Percentiles rank a stretch among this genome's conserved stretches.
These are phyloP conservation scores for Trametes maxima DNA, from an alignment of 768 basidiomycete genomes.

Conservation along the genomic window DNA sequence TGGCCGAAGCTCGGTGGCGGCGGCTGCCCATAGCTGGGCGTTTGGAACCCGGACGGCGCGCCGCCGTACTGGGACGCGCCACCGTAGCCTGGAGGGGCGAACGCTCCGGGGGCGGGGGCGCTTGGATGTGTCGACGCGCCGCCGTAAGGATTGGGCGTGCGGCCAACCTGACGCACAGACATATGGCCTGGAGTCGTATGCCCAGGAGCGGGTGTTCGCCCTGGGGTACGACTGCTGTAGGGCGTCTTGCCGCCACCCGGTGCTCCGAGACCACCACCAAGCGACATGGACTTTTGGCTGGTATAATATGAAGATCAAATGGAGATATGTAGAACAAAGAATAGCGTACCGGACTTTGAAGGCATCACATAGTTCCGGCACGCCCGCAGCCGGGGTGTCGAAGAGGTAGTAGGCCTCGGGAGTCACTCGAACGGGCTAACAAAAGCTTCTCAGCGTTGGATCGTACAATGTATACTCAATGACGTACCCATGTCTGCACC, in stretches of 20 bases:
- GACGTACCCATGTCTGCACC: slow-evolving; percentile 88
- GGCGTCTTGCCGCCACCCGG: slow-evolving; percentile 79
- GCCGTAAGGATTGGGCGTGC: slow-evolving; percentile 80
- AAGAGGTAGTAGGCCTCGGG: slow-evolving; percentile 90
- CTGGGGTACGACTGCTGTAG: slow-evolving; percentile 73
- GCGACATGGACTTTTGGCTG: slow-evolving; percentile 73
- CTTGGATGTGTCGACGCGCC: slow-evolving; percentile 36
- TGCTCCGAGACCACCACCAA: slow-evolving; percentile 41
- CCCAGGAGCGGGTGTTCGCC: slow-evolving; percentile 54
- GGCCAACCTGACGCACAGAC: slow-evolving; percentile 69
- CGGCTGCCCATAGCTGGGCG: slow-evolving; percentile 49
- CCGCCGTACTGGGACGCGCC: slow-evolving; percentile 34
- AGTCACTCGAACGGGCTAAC: slow-evolving; percentile 80
- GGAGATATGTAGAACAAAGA: neutral
- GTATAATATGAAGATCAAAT: neutral
- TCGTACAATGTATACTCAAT: neutral
- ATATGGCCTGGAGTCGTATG: slow-evolving; percentile 74
- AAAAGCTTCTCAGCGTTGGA: neutral
- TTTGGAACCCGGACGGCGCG: slow-evolving; percentile 37
- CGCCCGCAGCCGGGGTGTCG: slow-evolving; percentile 87
- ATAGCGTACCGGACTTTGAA: slow-evolving; percentile 81
- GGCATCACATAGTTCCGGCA: slow-evolving; percentile 93
- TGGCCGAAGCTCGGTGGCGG: slow-evolving; percentile 44
- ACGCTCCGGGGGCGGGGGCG: slow-evolving; percentile 32
- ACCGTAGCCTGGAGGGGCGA: slow-evolving; percentile 40